Evolutionary conservation across 495 filamentous ascomycete species (phyloP).

Genomic region (Neurospora intermedia): DNA sequence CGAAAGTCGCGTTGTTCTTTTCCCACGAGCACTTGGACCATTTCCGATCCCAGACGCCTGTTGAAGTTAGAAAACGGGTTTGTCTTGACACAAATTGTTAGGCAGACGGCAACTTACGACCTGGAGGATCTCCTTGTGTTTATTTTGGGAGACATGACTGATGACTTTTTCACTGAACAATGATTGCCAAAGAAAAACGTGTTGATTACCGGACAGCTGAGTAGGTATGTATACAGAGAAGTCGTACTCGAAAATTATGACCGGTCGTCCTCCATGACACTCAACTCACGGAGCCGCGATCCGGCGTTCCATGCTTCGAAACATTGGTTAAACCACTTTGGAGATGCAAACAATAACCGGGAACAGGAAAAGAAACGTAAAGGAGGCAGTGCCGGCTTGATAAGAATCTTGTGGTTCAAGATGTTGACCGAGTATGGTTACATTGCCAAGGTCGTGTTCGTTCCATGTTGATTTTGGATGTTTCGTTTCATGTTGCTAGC

Average conservation of each 20-base stretch:
- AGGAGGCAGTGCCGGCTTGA: neutral
- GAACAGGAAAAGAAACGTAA: neutral
- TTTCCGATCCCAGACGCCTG: constrained; percentile 21
- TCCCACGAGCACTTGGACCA: constrained; percentile 32
- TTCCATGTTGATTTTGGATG: neutral
- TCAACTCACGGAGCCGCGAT: neutral
- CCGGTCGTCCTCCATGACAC: neutral
- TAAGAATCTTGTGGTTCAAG: neutral
- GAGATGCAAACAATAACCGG: too few relatives aligned
- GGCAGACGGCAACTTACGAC: neutral
- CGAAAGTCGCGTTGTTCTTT: constrained; percentile 29
- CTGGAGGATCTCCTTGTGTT: neutral
- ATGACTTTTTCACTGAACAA: neutral
- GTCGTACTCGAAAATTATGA: neutral
- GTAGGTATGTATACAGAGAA: neutral
- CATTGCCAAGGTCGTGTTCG: neutral
- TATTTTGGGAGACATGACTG: neutral
- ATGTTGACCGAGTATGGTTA: neutral
- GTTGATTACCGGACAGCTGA: neutral
- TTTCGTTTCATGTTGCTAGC: neutral
- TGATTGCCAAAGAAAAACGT: neutral
- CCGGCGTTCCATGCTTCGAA: neutral
- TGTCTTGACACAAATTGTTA: neutral
- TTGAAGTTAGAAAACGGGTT: neutral
- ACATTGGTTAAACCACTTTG: neutral